Evolutionary conservation across 306 rosid genomes (phyloP).

Genomic region (Cercis canadensis): DNA sequence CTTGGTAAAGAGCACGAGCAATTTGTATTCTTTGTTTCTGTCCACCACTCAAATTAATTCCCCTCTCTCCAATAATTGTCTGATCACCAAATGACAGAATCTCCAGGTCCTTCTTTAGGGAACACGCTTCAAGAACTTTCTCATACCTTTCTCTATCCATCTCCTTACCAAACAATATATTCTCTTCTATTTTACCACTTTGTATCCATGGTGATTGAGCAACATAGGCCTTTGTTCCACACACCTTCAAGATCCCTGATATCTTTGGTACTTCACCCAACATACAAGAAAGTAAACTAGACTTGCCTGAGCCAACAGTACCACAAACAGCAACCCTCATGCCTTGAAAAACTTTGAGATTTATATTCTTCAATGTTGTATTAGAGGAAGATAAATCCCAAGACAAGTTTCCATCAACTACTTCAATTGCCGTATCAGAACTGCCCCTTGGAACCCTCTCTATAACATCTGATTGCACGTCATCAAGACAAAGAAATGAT

Average conservation of each 20-base stretch:
- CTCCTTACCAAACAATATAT: constrained; percentile 56
- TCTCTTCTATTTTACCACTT: constrained; percentile 63
- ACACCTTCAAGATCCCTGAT: constrained; percentile 47
- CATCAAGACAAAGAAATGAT: constrained; percentile 28
- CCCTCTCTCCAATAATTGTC: constrained; percentile 67
- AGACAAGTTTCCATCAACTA: constrained; percentile 25
- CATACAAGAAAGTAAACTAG: constrained; percentile 61
- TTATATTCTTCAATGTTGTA: constrained; percentile 9
- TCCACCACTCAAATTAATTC: constrained; percentile 74
- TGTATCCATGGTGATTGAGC: constrained; percentile 75
- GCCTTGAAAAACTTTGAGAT: constrained; percentile 8
- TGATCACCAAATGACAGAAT: constrained; percentile 63
- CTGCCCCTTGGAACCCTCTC: constrained; percentile 24
- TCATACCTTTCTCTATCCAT: constrained; percentile 62
- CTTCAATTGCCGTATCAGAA: constrained; percentile 2
- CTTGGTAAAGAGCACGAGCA: constrained; percentile 65
- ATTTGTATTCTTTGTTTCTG: constrained; percentile 74
- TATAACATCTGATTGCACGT: constrained; percentile 17
- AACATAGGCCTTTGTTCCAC: constrained; percentile 66
- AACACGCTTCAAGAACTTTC: constrained; percentile 64
- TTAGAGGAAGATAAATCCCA: constrained; percentile 23
- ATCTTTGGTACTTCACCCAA: constrained; percentile 60
- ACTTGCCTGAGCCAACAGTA: constrained; percentile 51
- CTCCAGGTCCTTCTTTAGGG: constrained; percentile 61
- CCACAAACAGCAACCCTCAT: constrained; percentile 35